Percentiles rank a stretch among this genome's conserved stretches.
Evolutionary conservation across 1,139 yeast genomes (phyloP).

Genomic region (Meyerozyma athensensis): DNA sequence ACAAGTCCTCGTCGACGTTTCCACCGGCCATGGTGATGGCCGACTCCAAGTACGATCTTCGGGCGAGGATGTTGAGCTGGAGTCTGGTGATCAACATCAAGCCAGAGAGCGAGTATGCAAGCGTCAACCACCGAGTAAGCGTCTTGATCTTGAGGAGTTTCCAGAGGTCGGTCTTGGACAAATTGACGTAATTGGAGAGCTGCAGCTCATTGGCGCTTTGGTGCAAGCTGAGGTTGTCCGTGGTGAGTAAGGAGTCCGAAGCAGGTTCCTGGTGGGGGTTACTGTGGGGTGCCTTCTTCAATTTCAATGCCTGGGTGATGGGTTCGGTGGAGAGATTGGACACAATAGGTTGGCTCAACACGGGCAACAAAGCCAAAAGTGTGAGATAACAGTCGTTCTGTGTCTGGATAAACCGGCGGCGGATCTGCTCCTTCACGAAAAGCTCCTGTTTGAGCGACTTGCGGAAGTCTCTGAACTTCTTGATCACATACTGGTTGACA

Average conservation of each 20-base stretch:
- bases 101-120: conserved; percentile 65
- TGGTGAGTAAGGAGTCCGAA: conserved; percentile 30
- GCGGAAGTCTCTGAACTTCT: conserved; percentile 62
- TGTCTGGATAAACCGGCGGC: conserved; percentile 71
- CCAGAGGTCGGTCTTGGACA: conserved; percentile 80
- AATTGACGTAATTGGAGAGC: conserved; percentile 29
- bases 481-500: conserved; percentile 53
- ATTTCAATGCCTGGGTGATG: conserved; percentile 66
- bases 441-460: conserved; percentile 68
- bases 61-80: conserved; percentile 83
- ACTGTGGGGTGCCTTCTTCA: conserved; percentile 43
- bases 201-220: conserved; percentile 23
- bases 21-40: conserved; percentile 61
- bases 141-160: conserved; percentile 72
- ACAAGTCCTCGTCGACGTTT: conserved; percentile 14
- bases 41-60: conserved; percentile 77
- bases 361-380: conserved; percentile 77
- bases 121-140: conserved; percentile 66
- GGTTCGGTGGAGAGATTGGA: conserved; percentile 66
- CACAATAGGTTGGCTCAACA: conserved; percentile 61
- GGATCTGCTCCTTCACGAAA: conserved; percentile 72
- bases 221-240: conserved; percentile 36
- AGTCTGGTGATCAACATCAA: conserved; percentile 73
- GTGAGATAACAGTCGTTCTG: conserved; percentile 89
- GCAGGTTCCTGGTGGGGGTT: conserved; percentile 15